Conservation (phyloP, 129 eudicot species). For the Glebionis coronaria region DNA sequence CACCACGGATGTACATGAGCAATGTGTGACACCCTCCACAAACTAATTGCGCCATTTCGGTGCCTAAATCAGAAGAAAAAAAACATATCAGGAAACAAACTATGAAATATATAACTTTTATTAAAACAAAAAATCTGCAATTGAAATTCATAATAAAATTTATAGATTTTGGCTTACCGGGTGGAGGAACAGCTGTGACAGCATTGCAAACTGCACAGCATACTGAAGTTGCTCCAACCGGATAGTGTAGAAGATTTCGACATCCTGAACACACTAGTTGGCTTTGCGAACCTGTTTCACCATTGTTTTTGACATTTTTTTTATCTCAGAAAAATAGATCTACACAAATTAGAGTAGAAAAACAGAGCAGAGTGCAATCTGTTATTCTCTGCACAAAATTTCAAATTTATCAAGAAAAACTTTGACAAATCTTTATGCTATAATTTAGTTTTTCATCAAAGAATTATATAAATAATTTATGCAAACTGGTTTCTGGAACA, state of each 20-base stretch:
- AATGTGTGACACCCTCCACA: conserved; percentile 87
- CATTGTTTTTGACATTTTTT: conserved; percentile 9
- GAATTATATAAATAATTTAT: neutral
- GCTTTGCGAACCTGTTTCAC: conserved; percentile 58
- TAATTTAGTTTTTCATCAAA: conserved; percentile 2
- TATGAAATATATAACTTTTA: neutral
- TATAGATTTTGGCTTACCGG: conserved; percentile 42
- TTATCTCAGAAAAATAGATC: conserved; percentile 1
- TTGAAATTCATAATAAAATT: neutral
- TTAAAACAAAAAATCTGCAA: neutral
- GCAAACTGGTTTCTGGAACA: conserved; percentile 10
- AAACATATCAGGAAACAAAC: neutral
- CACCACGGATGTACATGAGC: conserved; percentile 78
- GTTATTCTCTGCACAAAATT: conserved; percentile 17
- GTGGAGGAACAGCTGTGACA: conserved; percentile 77
- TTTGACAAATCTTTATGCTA: conserved; percentile 8
- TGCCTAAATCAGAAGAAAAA: conserved; percentile 43
- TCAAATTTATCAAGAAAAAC: conserved; percentile 2
- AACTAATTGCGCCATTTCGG: conserved; percentile 82
- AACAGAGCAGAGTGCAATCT: conserved; percentile 16
- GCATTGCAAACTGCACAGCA: conserved; percentile 86
- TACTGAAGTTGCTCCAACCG: conserved; percentile 74
- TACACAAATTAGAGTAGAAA: neutral
- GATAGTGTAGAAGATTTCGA: conserved; percentile 63
- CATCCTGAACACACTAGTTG: conserved; percentile 81